phyloP scores from a whole-genome alignment of 1,139 yeast genomes.

The Scheffersomyces parashehatae region DNA sequence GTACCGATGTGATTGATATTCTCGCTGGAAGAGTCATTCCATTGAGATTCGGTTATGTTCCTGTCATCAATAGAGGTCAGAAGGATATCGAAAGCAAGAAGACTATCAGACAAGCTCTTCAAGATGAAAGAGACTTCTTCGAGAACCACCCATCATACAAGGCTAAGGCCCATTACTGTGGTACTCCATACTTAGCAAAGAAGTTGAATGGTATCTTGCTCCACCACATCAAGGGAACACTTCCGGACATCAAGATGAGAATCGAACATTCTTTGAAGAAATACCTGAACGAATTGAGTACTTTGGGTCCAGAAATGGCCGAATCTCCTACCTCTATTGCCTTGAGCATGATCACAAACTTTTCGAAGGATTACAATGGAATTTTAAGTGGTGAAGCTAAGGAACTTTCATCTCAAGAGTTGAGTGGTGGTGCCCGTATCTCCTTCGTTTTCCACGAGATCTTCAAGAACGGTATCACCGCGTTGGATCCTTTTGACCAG shows the following conservation, averaged over 20 bases:
- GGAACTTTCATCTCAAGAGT: constrained; percentile 81
- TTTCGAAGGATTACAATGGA: constrained; percentile 88
- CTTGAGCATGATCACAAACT: constrained; percentile 86
- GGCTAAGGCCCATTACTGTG: constrained; percentile 88
- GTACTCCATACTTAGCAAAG: constrained; percentile 95
- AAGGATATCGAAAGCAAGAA: constrained; percentile 87
- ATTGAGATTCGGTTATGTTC: constrained; percentile 92
- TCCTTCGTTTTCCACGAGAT: constrained; percentile 97
- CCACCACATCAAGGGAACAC: constrained; percentile 90
- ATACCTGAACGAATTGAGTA: constrained; percentile 75
- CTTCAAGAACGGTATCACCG: constrained; percentile 86
- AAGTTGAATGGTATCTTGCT: constrained; percentile 85
- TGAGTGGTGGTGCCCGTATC: constrained; percentile 97
- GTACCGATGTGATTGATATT: constrained; percentile 97
- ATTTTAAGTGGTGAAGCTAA: constrained; percentile 92
- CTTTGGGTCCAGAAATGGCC: constrained; percentile 81
- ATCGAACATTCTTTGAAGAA: constrained; percentile 82
- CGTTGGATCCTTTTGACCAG: constrained; percentile 96
- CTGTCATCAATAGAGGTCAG: constrained; percentile 97
- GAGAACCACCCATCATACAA: constrained; percentile 75
- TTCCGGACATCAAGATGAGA: constrained; percentile 91
- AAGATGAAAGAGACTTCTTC: constrained; percentile 76
- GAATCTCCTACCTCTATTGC: constrained; percentile 91
- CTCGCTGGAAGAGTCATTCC: constrained; percentile 96
- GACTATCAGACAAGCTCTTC: constrained; percentile 85